These are phyloP conservation scores for Candida dajiaensis DNA, from an alignment of 805 yeast species.

Conservation along the genomic window DNA sequence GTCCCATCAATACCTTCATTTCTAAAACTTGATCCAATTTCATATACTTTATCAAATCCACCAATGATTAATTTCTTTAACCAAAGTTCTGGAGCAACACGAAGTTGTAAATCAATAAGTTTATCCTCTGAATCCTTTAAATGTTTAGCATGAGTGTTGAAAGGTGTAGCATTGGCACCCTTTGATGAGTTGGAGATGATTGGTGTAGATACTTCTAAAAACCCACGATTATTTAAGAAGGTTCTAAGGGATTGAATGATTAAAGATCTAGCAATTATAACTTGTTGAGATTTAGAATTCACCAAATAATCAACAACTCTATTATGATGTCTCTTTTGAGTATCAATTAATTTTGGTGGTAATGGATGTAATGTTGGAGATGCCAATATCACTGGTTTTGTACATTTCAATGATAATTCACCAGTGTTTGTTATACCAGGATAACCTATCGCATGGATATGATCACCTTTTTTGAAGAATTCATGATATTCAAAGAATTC, in stretches of 20 bases:
- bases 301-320: constrained; percentile 72
- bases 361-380: constrained; percentile 66
- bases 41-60: constrained; percentile 84
- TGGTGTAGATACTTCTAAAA: constrained; percentile 88
- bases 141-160: constrained; percentile 43
- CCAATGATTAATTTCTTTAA: constrained; percentile 74
- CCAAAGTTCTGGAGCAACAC: constrained; percentile 97
- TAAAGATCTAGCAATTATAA: constrained; percentile 45
- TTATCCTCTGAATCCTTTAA: constrained; percentile 23
- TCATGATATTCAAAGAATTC: constrained; percentile 33
- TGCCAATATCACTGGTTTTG: constrained; percentile 42
- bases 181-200: constrained; percentile 64
- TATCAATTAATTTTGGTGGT: constrained; percentile 58
- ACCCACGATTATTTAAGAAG: constrained; percentile 49
- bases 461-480: constrained; percentile 65
- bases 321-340: constrained; percentile 53
- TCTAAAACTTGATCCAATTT: constrained; percentile 78
- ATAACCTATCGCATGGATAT: constrained; percentile 54
- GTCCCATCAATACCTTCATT: constrained; percentile 92
- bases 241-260: constrained; percentile 50
- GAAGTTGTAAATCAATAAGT: constrained; percentile 41
- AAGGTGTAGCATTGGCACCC: constrained; percentile 94
- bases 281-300: constrained; percentile 42
- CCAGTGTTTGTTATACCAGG: constrained; percentile 77
- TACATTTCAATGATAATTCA: constrained; percentile 65